Conservation (phyloP, 495 filamentous ascomycete species). For the Penicillium psychrofluorescens region DNA sequence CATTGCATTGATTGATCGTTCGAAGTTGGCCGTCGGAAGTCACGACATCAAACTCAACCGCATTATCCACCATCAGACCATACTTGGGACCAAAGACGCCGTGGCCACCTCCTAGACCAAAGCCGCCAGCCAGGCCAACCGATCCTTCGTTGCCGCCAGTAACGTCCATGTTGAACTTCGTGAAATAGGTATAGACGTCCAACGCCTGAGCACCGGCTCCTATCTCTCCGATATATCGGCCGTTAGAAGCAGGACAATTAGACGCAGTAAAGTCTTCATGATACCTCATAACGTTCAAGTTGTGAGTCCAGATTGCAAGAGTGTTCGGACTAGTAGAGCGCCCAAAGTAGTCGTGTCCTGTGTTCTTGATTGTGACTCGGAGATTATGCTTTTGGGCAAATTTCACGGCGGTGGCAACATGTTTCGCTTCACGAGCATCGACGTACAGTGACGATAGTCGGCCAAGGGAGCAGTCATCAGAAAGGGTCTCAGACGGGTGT, state of each 20-base stretch:
- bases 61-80: slow-evolving; percentile 16
- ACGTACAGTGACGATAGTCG: slow-evolving; percentile 10
- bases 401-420: slow-evolving; percentile 4
- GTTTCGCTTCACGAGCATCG: slow-evolving; percentile 4
- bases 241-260: slow-evolving; percentile 14
- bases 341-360: slow-evolving; percentile 45
- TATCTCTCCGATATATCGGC: slow-evolving; percentile 15
- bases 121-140: slow-evolving; percentile 18
- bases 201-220: slow-evolving; percentile 13
- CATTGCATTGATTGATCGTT: slow-evolving; percentile 33
- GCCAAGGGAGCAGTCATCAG: slow-evolving; percentile 3
- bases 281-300: slow-evolving; percentile 37
- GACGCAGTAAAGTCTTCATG: slow-evolving; percentile 16
- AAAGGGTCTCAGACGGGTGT: background rate
- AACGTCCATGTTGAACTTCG: slow-evolving; percentile 10
- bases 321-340: slow-evolving; percentile 39
- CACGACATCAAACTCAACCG: slow-evolving; percentile 28
- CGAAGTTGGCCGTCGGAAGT: slow-evolving; percentile 38
- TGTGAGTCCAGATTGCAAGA: slow-evolving; percentile 34
- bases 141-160: slow-evolving; percentile 13
- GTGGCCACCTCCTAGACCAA: slow-evolving; percentile 13
- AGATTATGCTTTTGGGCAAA: slow-evolving; percentile 24
- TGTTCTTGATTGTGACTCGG: slow-evolving; percentile 31
- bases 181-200: slow-evolving; percentile 14
- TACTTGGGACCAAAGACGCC: slow-evolving; percentile 7